These are phyloP conservation scores for Huntiella bhutanensis DNA, from an alignment of 2,329 filamentous ascomycete genomes.

Conservation along the genomic window DNA sequence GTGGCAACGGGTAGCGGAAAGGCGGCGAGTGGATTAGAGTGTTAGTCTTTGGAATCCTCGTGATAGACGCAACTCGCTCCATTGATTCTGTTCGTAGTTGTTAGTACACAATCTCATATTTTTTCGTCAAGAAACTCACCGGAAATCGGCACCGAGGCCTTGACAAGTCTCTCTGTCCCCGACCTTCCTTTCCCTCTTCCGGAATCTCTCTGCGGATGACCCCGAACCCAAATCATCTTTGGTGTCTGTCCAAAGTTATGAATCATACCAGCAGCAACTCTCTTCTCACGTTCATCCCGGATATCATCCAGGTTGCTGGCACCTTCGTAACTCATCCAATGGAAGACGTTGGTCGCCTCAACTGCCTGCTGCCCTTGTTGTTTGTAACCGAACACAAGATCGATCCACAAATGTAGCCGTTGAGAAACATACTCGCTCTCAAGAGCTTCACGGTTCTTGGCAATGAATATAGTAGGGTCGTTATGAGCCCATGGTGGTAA, in stretches of 20 bases:
- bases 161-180: slow-evolving; percentile 33
- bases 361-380: slow-evolving; percentile 84
- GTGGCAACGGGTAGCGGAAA: slow-evolving; percentile 72
- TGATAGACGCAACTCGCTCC: slow-evolving; percentile 62
- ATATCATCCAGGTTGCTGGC: slow-evolving; percentile 86
- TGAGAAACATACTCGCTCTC: slow-evolving; percentile 86
- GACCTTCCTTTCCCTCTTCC: not conserved
- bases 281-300: slow-evolving; percentile 65
- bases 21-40: slow-evolving; percentile 67
- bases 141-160: slow-evolving; percentile 53
- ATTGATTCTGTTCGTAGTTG: slow-evolving; percentile 37
- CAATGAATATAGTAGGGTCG: slow-evolving; percentile 85
- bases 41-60: slow-evolving; percentile 62
- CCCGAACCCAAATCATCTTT: slow-evolving; percentile 72
- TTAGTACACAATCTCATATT: not conserved
- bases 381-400: slow-evolving; percentile 84
- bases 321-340: slow-evolving; percentile 85
- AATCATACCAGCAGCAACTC: slow-evolving; percentile 85
- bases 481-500: slow-evolving; percentile 96
- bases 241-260: slow-evolving; percentile 98
- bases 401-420: slow-evolving; percentile 85
- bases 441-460: slow-evolving; percentile 85
- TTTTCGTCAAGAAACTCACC: slow-evolving; percentile 1
- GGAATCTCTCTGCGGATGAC: slow-evolving; percentile 55
- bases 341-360: slow-evolving; percentile 86